Evolutionary conservation across 2,329 filamentous ascomycete species (phyloP), one percentile per base, ranked within the genome.

Genomic region (Colletotrichum gloeosporioides): DNA sequence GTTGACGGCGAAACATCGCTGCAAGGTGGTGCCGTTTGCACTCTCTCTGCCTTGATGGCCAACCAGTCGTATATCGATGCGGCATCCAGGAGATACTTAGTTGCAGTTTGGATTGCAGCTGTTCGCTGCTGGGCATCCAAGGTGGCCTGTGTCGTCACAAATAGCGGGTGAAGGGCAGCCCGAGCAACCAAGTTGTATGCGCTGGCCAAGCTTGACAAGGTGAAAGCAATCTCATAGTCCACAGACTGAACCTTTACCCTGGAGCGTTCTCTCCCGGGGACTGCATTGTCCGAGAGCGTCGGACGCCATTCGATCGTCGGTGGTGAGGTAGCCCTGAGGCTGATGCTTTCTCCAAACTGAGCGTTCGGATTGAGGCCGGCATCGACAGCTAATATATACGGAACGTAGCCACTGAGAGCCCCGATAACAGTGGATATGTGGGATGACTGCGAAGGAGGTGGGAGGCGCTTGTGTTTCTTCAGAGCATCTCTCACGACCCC

Each of bases 381-480:
- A 80, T 96, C 94, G 29, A 98, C 87, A 13, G 95, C 93, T 61
- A 97, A 88, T 1, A 98, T 90, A 81, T 96, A 98, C 0, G 96
- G 95, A 12, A 98, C 88, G 82, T 99, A 99, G 76, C 90, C 90
- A 75, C 93, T 93, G 13, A 98, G 82, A 53, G 92, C 91, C 39
- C 92, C 89, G 71, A 95, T 88, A 49, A 99, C 89, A 8, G 90
- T 90, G 29, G 92, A 88, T 8, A 99, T 89, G 82, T 95, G 93
- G 27, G 93, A 88, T 8, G 92, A 87, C 83, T 95, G 95, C 29
- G 94, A 92, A 12, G 91, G 83, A 10, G 94, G 89, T 6, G 95
- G 90, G n/a, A 98, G 91, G 69, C 95, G 93, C 85, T 98, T 99
- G 88, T 98, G 93, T 80, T 93, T 93, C 86, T 99, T 99, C 76